phyloP scores from a whole-genome alignment of 2,329 filamentous ascomycete genomes.

The Colletotrichum sp. region DNA sequence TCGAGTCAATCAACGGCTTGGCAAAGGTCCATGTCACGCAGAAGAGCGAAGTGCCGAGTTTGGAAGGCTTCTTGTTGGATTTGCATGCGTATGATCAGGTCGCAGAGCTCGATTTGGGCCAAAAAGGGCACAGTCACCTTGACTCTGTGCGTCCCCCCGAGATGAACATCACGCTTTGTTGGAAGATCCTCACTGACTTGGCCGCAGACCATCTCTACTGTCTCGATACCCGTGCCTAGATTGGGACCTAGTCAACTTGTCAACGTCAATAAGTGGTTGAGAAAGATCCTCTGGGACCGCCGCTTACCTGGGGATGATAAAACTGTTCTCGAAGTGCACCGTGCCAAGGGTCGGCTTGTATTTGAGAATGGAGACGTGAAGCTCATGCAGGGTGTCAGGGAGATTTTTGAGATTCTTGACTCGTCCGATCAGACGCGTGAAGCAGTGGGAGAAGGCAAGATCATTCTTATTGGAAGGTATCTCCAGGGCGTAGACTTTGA shows the following conservation, averaged over 20 bases:
- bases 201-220: constrained; percentile 79
- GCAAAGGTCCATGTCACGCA: constrained; percentile 85
- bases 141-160: constrained; percentile 74
- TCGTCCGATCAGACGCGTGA: constrained; percentile 37
- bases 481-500: constrained; percentile 57
- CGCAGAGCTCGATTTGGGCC: constrained; percentile 70
- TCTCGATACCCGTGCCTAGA: constrained; percentile 70
- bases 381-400: constrained; percentile 89
- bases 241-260: constrained; percentile 63
- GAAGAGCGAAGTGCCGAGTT: constrained; percentile 77
- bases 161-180: not conserved
- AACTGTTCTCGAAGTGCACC: constrained; percentile 77
- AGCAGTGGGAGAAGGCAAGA: constrained; percentile 52
- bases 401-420: constrained; percentile 92
- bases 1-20: constrained; percentile 86
- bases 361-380: constrained; percentile 69
- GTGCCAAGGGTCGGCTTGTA: constrained; percentile 80
- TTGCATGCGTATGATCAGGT: constrained; percentile 92
- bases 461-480: constrained; percentile 68
- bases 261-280: constrained; percentile 80
- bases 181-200: constrained; percentile 25
- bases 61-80: constrained; percentile 88
- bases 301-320: constrained; percentile 55
- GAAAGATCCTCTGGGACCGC: constrained; percentile 83
- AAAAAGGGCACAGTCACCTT: constrained; percentile 86